Percentiles rank a stretch among this genome's conserved stretches.
Evolutionary conservation across 2,329 filamentous ascomycete species (phyloP).

Genomic region (Colletotrichum gigasporum): DNA sequence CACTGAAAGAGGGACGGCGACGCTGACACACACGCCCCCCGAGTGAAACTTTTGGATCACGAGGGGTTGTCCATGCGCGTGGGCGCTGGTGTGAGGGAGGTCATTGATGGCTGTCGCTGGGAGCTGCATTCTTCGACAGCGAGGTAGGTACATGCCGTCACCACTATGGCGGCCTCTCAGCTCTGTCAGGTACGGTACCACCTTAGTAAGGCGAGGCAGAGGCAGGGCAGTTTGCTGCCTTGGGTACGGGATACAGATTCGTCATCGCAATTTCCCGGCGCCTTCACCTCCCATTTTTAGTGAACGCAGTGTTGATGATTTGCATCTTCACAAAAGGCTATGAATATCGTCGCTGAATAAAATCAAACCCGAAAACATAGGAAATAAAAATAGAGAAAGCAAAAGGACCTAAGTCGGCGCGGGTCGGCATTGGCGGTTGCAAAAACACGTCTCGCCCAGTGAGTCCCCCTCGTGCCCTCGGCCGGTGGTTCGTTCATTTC

Average conservation of each 20-base stretch:
- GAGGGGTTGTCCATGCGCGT: conserved; percentile 14
- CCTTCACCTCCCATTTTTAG: too few relatives aligned
- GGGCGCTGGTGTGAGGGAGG: not conserved
- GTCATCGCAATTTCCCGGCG: conserved; percentile 11
- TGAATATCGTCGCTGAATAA: too few relatives aligned
- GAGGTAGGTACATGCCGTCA: too few relatives aligned
- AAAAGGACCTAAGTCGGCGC: not conserved
- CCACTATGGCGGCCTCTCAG: too few relatives aligned
- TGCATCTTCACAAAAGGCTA: too few relatives aligned
- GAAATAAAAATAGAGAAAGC: not conserved
- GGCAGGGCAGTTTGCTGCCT: not conserved
- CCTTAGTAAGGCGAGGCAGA: too few relatives aligned
- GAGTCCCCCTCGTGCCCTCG: too few relatives aligned
- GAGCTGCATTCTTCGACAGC: too few relatives aligned
- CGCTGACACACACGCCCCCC: not conserved
- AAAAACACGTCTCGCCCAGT: not conserved
- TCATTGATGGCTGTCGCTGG: conserved; percentile 7
- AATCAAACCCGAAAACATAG: not conserved
- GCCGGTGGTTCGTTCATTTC: not conserved
- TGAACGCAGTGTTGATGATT: too few relatives aligned
- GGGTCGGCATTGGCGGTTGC: not conserved
- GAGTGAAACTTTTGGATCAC: conserved; percentile 12
- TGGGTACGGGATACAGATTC: not conserved
- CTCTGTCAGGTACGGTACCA: too few relatives aligned
- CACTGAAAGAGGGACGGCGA: not conserved